Conservation (phyloP, 257 asterid species). For the Scutellaria barbata region DNA sequence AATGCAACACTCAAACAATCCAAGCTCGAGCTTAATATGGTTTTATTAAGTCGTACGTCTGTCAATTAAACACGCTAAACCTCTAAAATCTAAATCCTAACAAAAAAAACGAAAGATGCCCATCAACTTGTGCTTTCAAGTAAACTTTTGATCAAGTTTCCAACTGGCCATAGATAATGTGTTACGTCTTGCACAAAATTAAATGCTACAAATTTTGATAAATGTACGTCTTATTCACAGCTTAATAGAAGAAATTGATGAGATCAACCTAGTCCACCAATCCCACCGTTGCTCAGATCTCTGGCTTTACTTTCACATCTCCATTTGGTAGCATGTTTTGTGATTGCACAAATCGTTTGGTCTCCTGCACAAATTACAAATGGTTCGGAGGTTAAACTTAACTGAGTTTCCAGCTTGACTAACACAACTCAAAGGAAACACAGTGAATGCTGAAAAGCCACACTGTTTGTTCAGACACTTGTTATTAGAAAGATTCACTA, state of each 20-base stretch:
- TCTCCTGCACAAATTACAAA: constrained; percentile 50
- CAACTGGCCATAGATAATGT: neutral
- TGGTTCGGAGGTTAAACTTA: neutral
- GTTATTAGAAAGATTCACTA: neutral
- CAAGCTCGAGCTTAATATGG: too few species aligned
- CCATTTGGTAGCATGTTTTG: constrained; percentile 64
- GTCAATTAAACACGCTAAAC: too few species aligned
- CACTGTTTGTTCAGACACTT: neutral
- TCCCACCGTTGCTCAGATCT: constrained; percentile 33
- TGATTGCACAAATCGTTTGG: constrained; percentile 52
- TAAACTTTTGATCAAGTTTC: neutral
- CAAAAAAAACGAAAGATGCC: too few species aligned
- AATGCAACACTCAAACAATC: too few species aligned
- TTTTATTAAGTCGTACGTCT: too few species aligned
- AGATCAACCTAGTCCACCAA: neutral
- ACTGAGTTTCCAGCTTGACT: neutral
- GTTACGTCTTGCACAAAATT: neutral
- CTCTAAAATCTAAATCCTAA: too few species aligned
- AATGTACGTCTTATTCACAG: constrained; percentile 1
- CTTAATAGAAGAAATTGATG: neutral
- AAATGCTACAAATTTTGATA: neutral
- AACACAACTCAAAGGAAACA: neutral
- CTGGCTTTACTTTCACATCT: constrained; percentile 59
- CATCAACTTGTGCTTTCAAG: neutral
- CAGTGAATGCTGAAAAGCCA: neutral